A percentile compares a stretch with the other conserved stretches of the same genome.
These are phyloP conservation scores for Dactylellina haptotyla DNA, from an alignment of 2,329 filamentous ascomycete species.

Conservation along the genomic window DNA sequence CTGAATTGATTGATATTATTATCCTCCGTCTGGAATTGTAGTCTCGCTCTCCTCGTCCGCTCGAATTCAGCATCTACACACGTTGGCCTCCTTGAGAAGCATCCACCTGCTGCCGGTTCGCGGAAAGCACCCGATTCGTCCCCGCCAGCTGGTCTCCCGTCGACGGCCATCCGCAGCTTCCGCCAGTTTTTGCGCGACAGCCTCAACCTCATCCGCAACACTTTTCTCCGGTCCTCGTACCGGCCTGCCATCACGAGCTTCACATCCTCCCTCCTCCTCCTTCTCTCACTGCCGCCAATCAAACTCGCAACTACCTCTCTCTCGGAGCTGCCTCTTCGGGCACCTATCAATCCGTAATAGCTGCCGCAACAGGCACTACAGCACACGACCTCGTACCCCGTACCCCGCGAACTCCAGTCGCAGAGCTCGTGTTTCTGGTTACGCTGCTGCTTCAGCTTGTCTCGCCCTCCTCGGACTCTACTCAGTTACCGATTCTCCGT, in stretches of 20 bases:
- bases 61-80: not conserved
- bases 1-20: not conserved
- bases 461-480: slow-evolving; percentile 18
- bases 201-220: slow-evolving; percentile 15
- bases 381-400: slow-evolving; percentile 12
- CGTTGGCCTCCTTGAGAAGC: not conserved
- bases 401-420: slow-evolving; percentile 13
- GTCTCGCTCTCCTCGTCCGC: not conserved
- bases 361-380: slow-evolving; percentile 21
- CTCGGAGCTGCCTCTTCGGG: slow-evolving; percentile 10
- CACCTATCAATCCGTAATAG: slow-evolving; percentile 4
- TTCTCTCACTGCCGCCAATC: too few species aligned
- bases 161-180: not conserved
- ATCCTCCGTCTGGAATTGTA: not conserved
- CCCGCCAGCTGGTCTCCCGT: too few species aligned
- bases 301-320: not conserved
- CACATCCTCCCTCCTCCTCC: not conserved
- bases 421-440: not conserved
- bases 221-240: not conserved
- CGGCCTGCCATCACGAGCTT: not conserved
- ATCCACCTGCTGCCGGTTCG: not conserved
- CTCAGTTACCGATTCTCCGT: not conserved
- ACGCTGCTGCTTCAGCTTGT: slow-evolving; percentile 21
- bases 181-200: slow-evolving; percentile 26
- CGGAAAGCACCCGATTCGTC: slow-evolving; percentile 25